Base-by-base conservation (phyloP, 2,329 filamentous ascomycete genomes). In the Botrytis byssoidea region DNA sequence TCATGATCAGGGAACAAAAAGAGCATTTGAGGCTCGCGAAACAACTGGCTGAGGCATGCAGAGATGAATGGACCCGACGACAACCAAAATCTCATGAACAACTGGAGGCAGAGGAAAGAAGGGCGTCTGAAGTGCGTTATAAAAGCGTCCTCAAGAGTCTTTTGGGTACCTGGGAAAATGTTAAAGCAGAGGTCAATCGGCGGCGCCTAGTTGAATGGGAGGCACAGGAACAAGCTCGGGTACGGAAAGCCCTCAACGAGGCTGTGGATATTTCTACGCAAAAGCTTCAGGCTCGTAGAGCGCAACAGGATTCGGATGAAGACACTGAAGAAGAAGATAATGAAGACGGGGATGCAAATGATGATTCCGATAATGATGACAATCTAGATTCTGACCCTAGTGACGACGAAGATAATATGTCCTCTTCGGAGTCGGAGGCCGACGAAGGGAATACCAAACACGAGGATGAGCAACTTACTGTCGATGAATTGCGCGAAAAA, bases 61-160 rank as follows among this genome's bases (percentile, higher is more conserved):
- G 91, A 71, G 92, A 93, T 22, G 91, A 91, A 80, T 95, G 92
- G 92, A 85, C 90, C 70, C 85, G 89, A 71, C 89, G 90, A 72
- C 92, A 94, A 77, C 92, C 92, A 18, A 93, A 93, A 78, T 90
- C 91, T 0, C 86, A 88, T 1, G 94, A 98, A 79, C 92, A 98
- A 81, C 87, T 98, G 29, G 91, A 95, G 78, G 89, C 88, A 22
- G 95, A 98, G 80, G 90, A 93, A 74, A 86, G 88, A 71, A 90
- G 91, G 37, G 86, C 90, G 78, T 90, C 90, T 82, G 86, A 90
- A 75, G 83, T 85, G 64, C 88, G 90, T 42, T 97, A 96, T 81
- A 93, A 89, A 75, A 88, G 90, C 74, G 88, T 98, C 25, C 85
- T 92, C 76, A 90, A 83, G 76, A 85, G 84, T 29, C 76, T 90